Base-by-base conservation (phyloP, 179 eudicot species). In the Vitellaria paradoxa region DNA sequence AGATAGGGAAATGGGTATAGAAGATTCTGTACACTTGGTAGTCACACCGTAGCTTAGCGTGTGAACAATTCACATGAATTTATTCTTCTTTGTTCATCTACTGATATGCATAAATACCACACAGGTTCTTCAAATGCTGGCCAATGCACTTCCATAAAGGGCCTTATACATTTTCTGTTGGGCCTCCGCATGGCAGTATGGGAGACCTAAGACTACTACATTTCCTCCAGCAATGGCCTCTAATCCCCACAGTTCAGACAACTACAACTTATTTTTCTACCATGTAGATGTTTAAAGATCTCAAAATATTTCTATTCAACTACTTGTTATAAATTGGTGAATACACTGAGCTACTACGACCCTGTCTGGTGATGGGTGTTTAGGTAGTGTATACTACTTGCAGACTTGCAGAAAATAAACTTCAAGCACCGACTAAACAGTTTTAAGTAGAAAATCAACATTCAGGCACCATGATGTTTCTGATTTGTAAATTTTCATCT, bases 91-190 rank as follows among this genome's bases (percentile, higher is more conserved):
- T 46, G 10, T 14, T 68, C 49, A 20, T 46, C 20, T 50, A n/a
- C 56, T 20, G 30, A 68, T 20, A 68, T 53, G 20, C 24, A 68
- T 30, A 30, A 30, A 30, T 30, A 30, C 37, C 37, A 30, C 37
- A 30, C 37, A 30, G 37, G 37, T 30, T 18, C 52, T n/a, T 67
- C 52, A 67, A 2, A 66, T 67, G 52, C 70, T 42, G 37, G 68
- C 68, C 68, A 67, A 67, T n/a, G 18, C 42, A 10, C 50, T 42
- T 67, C 37, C 21, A 67, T 20, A 66, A 63, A 66, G 53, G 70
- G 70, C 70, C 40, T 45, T 18, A 14, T 15, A 40, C 49, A 46
- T 17, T 68, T 67, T 24, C 24, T 20, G 9, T 45, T 45, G 21
- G 26, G 30, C 46, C 53, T 42, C 53, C 15, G 45, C 53, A 67